Conservation (phyloP, 2,329 filamentous ascomycete species). For the Ophiocordyceps polyrhachis-furcata region DNA sequence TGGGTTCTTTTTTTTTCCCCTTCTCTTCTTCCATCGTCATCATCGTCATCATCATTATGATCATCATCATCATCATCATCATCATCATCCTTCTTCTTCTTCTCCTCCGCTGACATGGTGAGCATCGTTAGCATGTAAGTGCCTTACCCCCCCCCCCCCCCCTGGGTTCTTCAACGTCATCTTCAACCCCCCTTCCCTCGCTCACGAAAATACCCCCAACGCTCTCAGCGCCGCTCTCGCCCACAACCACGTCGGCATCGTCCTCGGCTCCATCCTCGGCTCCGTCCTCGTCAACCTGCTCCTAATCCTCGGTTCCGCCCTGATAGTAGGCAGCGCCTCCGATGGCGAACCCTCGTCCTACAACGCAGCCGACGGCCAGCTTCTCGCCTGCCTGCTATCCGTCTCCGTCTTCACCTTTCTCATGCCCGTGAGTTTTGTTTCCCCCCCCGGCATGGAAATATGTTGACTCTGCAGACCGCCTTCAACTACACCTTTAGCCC, state of each 20-base stretch:
- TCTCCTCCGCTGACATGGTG: not conserved
- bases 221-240: constrained; percentile 27
- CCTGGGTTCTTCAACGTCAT: not conserved
- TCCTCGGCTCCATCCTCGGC: constrained; percentile 57
- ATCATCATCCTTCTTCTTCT: constrained; percentile 10
- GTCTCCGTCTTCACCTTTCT: constrained; percentile 20
- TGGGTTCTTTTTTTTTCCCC: constrained; percentile 18
- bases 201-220: not conserved
- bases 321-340: constrained; percentile 48
- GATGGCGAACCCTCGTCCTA: constrained; percentile 41
- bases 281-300: constrained; percentile 63
- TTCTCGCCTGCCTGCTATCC: constrained; percentile 17
- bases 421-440: constrained; percentile 12
- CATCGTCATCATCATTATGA: no score
- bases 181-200: not conserved
- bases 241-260: constrained; percentile 50
- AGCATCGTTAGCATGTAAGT: constrained; percentile 14
- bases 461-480: constrained; percentile 15
- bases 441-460: no score
- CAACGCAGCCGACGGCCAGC: constrained; percentile 14
- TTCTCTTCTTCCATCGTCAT: not conserved
- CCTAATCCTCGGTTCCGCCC: constrained; percentile 58
- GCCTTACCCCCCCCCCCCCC: not conserved
- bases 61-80: no score
- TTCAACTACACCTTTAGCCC: constrained; percentile 35